A percentile compares a stretch with the other conserved stretches of the same genome.
Conservation (phyloP, 371 early-diverging fungal species). For the Mortierella sp. region DNA sequence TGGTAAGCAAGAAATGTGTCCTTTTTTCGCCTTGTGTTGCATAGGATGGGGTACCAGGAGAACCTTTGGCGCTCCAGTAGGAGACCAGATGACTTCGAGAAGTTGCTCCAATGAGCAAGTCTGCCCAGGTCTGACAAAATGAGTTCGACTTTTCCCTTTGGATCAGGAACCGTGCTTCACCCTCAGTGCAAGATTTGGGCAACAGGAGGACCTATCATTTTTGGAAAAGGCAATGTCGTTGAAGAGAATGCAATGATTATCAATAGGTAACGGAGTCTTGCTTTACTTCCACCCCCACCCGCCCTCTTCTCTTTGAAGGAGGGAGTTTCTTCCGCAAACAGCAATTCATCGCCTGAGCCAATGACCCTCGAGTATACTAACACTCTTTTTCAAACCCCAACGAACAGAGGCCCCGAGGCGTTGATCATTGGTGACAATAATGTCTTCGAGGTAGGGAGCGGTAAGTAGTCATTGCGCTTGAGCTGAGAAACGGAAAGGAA, state of each 20-base stretch:
- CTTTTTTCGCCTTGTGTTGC: no score
- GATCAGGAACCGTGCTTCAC: slow-evolving; percentile 75
- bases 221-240: slow-evolving; percentile 79
- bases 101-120: no score
- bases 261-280: slow-evolving; percentile 64
- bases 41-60: no score
- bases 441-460: slow-evolving; percentile 79
- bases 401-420: slow-evolving; percentile 48
- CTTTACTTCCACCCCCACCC: no score
- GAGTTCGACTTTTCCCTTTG: background rate
- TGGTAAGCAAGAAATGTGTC: no score
- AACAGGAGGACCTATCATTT: slow-evolving; percentile 74
- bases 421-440: slow-evolving; percentile 81
- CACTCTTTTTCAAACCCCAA: background rate
- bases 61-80: no score
- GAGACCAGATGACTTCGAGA: no score
- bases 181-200: slow-evolving; percentile 80
- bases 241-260: slow-evolving; percentile 81
- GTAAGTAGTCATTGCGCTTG: slow-evolving; percentile 54
- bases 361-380: background rate
- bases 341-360: no score
- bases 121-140: no score
- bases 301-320: no score
- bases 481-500: background rate
- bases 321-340: no score